Base-by-base conservation (phyloP, 768 basidiomycete species). In the Rhodotorula diobovata region DNA sequence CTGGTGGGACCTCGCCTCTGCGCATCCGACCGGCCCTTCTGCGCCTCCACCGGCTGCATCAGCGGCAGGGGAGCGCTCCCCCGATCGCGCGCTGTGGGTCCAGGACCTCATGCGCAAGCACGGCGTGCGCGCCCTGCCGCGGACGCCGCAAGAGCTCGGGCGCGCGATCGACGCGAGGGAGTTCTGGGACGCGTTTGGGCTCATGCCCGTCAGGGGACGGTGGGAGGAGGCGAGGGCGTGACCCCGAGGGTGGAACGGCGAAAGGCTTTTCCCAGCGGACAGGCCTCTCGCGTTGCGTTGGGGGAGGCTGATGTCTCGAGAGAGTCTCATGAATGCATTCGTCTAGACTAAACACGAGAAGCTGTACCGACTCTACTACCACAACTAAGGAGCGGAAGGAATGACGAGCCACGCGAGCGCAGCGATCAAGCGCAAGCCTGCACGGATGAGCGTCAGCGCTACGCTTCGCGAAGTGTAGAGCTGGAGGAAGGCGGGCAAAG, bases 1-100 rank as follows among this genome's bases (percentile, higher is more conserved):
- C 77, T 88, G 87, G 87, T 88, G 86, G 86, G 86, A 87, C 73
- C 80, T 87, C 9, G 85, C 84, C 1, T 83, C 84, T 12, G 83
- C 85, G 7, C 87, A 85, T 84, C 77, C 78, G 18, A 66, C 73
- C 25, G 48, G 34, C 35, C 12, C 50, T 64, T 62, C 30, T 51
- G 62, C 62, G 61, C 51, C 14, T 8, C 35, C 8, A 18, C 66
- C 0, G 23, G 55, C 0, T 8, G 37, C 15, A 4, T 25, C 28
- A 23, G 32, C 4, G 18, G n/a, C 1, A 34, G 46, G 12, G 0
- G 70, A 62, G 39, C 59, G 35, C 56, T 39, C 63, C n/a, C 72
- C 60, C 83, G 83, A 7, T 81, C 83, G 85, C 51, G 77, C 84
- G 0, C 67, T 61, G 25, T 88, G 87, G 87, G 86, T 87, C 1